Conservation (phyloP, 2,329 filamentous ascomycete genomes). For the Fusarium staphyleae region DNA sequence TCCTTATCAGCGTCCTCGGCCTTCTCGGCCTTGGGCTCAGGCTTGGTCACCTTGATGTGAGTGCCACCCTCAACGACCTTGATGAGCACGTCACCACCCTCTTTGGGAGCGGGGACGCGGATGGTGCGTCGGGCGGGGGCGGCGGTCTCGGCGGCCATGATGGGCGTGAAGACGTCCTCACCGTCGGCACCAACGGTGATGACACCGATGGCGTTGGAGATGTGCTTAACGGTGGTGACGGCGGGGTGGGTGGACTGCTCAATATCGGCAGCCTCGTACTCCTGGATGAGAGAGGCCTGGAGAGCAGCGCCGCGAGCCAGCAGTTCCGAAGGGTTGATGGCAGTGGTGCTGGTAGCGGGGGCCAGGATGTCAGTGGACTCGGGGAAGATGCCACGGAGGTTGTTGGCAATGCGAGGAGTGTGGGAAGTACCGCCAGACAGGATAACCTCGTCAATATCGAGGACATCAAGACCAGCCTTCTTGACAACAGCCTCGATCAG, state of each 20-base stretch:
- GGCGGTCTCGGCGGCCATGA: conserved; percentile 86
- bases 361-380: conserved; percentile 79
- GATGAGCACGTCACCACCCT: conserved; percentile 86
- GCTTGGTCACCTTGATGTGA: conserved; percentile 92
- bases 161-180: conserved; percentile 76
- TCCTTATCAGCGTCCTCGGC: conserved; percentile 71
- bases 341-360: conserved; percentile 76
- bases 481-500: conserved; percentile 84
- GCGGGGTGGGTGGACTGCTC: conserved; percentile 95
- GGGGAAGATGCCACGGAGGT: conserved; percentile 82
- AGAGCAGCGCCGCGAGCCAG: conserved; percentile 90
- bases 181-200: conserved; percentile 67
- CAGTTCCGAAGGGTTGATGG: conserved; percentile 94
- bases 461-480: conserved; percentile 90
- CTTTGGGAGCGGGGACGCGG: conserved; percentile 76
- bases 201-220: conserved; percentile 87
- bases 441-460: conserved; percentile 95
- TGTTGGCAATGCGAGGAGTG: conserved; percentile 88
- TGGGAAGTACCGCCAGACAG: conserved; percentile 91
- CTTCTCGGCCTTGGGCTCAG: conserved; percentile 79
- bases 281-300: conserved; percentile 91
- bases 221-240: conserved; percentile 92
- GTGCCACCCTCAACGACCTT: conserved; percentile 87
- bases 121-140: conserved; percentile 87
- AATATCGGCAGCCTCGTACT: conserved; percentile 93